Evolutionary conservation across 2,329 filamentous ascomycete species (phyloP), one percentile per base, ranked within the genome.

Genomic region (Aureobasidium sp.): DNA sequence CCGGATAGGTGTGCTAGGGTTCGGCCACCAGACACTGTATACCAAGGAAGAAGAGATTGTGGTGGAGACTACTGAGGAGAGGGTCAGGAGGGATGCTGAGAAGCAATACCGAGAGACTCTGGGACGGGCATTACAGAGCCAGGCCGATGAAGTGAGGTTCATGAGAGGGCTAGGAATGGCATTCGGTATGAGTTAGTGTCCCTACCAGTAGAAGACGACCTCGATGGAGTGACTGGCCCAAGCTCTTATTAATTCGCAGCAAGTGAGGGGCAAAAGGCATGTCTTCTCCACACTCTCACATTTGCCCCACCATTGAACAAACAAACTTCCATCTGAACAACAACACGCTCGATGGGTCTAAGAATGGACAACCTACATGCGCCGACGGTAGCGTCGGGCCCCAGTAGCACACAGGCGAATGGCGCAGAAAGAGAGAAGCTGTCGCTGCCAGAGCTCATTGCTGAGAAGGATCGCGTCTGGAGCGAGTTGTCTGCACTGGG

Each of bases 401-500:
- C 90, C 37, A 87, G 86, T 11, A 65, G 66, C 29, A 60, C 70
- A 22, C 56, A 29, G 12, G 44, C 40, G 12, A 81, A 80, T 31
- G 78, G 81, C 63, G 76, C 80, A 60, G 78, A 83, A 58, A 81
- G 76, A 60, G 67, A 69, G 66, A 81, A 87, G 65, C 76, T 91
- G 67, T 87, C 89, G 54, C 85, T 97, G 71, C 77, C 82, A 47
- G 88, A 96, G 77, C 84, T 97, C 57, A 90, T 94, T 71, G 82
- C 82, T 37, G 89, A 91, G 77, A 97, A 96, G 74, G 87, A 93
- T 67, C 82, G 85, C 62, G 78, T 96, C 48, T 94, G 99, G 76
- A 85, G 84, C 52, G 93, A 99, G 77, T 82, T 99, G 64, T 89
- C 87, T 68, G 89, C 91, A 15, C 80, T 97, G 9, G 86, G 92